Conservation (phyloP, 371 early-diverging fungal species). For the Globomyces sp. region DNA sequence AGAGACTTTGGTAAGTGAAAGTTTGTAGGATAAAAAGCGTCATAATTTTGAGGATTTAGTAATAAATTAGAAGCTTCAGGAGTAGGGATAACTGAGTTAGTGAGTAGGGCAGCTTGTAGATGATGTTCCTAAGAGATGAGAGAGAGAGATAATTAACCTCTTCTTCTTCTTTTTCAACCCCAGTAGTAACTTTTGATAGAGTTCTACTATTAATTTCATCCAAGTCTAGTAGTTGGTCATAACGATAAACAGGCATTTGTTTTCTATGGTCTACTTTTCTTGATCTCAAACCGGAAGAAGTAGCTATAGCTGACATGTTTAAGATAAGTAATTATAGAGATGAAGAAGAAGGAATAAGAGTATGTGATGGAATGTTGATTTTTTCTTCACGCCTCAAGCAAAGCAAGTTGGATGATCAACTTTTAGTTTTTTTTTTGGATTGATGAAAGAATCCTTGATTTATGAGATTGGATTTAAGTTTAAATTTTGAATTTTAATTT, state of each 20-base stretch:
- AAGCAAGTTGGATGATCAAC: too few relatives aligned
- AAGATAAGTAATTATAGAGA: too few relatives aligned
- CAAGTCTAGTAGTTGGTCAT: slow-evolving; percentile 81
- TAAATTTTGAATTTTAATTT: too few relatives aligned
- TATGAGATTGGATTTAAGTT: too few relatives aligned
- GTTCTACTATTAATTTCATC: slow-evolving; percentile 71
- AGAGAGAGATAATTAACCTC: slow-evolving; percentile 50
- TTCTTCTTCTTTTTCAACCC: slow-evolving; percentile 92
- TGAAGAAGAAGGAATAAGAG: too few relatives aligned
- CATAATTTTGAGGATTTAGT: slow-evolving; percentile 58
- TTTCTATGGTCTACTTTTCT: slow-evolving; percentile 88
- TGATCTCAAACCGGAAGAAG: slow-evolving; percentile 69
- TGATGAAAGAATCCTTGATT: too few relatives aligned
- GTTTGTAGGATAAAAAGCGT: slow-evolving; percentile 60
- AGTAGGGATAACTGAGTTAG: slow-evolving; percentile 72
- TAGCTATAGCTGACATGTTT: too few relatives aligned
- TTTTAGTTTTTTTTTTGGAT: too few relatives aligned
- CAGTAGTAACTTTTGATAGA: slow-evolving; percentile 75
- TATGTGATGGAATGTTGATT: too few relatives aligned
- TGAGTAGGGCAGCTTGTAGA: slow-evolving; percentile 84
- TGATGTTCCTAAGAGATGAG: slow-evolving; percentile 77
- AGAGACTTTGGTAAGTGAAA: slow-evolving; percentile 75
- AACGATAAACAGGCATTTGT: slow-evolving; percentile 76
- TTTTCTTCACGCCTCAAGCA: too few relatives aligned
- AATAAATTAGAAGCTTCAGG: slow-evolving; percentile 80